Conservation (phyloP, 2,329 filamentous ascomycete species). For the Fusarium pseudocircinatum region DNA sequence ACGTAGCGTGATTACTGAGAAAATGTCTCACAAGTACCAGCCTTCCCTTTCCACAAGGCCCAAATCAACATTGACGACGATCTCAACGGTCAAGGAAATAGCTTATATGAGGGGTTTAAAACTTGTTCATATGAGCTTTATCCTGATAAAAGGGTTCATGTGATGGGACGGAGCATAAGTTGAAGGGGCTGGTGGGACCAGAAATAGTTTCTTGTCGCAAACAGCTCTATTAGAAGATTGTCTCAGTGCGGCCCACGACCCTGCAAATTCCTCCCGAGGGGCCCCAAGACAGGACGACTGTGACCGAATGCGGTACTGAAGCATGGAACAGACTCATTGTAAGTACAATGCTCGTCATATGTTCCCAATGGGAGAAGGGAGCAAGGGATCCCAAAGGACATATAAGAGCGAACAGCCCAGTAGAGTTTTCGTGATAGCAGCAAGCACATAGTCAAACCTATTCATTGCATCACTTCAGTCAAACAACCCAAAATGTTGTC, state of each 20-base stretch:
- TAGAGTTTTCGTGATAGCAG: background rate
- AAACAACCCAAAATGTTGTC: slow-evolving; percentile 27
- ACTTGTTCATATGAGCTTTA: background rate
- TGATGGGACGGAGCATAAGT: slow-evolving; percentile 27
- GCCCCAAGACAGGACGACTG: background rate
- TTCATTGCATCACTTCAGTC: background rate
- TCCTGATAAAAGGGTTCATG: background rate
- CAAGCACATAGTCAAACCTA: slow-evolving; percentile 10
- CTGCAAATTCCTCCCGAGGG: slow-evolving; percentile 19
- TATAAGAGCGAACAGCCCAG: slow-evolving; percentile 24
- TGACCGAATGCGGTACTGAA: slow-evolving; percentile 21
- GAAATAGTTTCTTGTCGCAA: slow-evolving; percentile 21
- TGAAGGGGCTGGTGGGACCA: slow-evolving; percentile 29
- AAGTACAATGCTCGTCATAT: slow-evolving; percentile 23
- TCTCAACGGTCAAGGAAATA: slow-evolving; percentile 4
- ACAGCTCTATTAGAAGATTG: slow-evolving; percentile 16
- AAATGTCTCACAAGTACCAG: slow-evolving; percentile 29
- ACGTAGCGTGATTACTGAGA: slow-evolving; percentile 8
- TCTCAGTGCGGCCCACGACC: slow-evolving; percentile 31
- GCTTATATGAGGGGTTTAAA: slow-evolving; percentile 14
- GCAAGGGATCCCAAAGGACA: slow-evolving; percentile 18
- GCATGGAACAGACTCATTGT: background rate
- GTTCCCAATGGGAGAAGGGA: slow-evolving; percentile 19
- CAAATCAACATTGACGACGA: slow-evolving; percentile 5
- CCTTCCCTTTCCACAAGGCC: slow-evolving; percentile 13